Evolutionary conservation across 2,329 filamentous ascomycete species (phyloP).

Genomic region (Orbilia oligospora): DNA sequence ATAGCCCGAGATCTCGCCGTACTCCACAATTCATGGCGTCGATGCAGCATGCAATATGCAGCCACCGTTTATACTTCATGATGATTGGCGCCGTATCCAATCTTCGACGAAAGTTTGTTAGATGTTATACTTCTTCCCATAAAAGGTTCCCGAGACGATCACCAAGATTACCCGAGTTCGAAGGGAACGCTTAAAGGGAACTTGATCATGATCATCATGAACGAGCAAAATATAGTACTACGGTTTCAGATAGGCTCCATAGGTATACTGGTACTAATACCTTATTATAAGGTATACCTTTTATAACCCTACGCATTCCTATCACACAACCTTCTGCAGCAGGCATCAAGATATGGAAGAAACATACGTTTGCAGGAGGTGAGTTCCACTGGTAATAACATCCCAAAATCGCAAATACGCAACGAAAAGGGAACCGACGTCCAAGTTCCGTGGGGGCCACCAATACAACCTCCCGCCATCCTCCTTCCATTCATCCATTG

Average conservation of each 20-base stretch:
- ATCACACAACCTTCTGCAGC: conserved; percentile 33
- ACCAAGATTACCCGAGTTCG: conserved; percentile 30
- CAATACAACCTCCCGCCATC: conserved; percentile 10
- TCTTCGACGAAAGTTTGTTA: conserved; percentile 23
- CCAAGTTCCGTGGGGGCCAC: conserved; percentile 47
- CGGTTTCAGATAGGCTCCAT: conserved; percentile 39
- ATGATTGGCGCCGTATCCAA: conserved; percentile 50
- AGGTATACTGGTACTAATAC: conserved; percentile 18
- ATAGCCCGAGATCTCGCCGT: conserved; percentile 58
- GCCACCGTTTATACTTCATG: conserved; percentile 48
- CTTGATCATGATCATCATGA: conserved; percentile 15
- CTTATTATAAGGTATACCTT: conserved; percentile 29
- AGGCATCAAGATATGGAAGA: conserved; percentile 48
- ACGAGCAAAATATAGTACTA: background rate
- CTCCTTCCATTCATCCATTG: conserved; percentile 30
- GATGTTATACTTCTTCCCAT: conserved; percentile 22
- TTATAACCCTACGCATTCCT: conserved; percentile 49
- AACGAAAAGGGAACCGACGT: conserved; percentile 40
- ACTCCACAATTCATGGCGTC: conserved; percentile 58
- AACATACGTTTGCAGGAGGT: conserved; percentile 54
- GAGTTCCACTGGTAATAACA: conserved; percentile 35
- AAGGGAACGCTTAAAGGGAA: conserved; percentile 37
- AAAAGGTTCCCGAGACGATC: conserved; percentile 48
- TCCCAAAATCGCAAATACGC: conserved; percentile 33
- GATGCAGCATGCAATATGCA: conserved; percentile 53